phyloP scores from a whole-genome alignment of 345 rosid species.

The Eucalyptus pauciflora region DNA sequence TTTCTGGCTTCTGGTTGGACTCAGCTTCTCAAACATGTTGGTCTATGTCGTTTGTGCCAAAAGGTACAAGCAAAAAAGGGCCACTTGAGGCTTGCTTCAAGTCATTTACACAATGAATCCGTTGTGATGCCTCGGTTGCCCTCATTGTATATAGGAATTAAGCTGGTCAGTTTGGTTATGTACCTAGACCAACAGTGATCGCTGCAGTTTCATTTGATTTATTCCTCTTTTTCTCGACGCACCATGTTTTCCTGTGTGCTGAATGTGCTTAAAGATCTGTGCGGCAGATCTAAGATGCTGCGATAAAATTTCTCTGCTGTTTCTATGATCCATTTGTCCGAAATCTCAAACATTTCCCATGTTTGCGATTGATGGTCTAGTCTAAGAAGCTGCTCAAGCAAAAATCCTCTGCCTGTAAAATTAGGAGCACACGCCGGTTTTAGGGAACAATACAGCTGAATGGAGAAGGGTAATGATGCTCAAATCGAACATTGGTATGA shows the following conservation, averaged over 20 bases:
- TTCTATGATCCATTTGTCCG: background rate
- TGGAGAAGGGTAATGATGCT: background rate
- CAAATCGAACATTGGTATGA: background rate
- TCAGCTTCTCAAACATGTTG: conserved; percentile 57
- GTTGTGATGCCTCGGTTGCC: background rate
- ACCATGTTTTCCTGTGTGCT: background rate
- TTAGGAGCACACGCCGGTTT: background rate
- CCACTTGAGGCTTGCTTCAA: conserved; percentile 1
- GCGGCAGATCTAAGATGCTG: background rate
- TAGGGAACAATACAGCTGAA: background rate
- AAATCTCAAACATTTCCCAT: background rate
- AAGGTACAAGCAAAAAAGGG: conserved; percentile 69
- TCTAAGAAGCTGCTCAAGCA: background rate
- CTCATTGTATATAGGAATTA: background rate
- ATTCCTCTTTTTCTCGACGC: background rate
- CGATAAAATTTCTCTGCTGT: background rate
- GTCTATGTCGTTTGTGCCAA: conserved; percentile 51
- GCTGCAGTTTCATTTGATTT: background rate
- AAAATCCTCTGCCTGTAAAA: background rate
- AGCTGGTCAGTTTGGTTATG: background rate
- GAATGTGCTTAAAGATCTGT: background rate
- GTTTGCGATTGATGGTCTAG: background rate
- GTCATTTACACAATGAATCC: background rate
- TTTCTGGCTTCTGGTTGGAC: conserved; percentile 89
- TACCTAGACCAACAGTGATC: background rate